These are phyloP conservation scores for Tetraselmis striata DNA, from an alignment of 139 green algal species.

Conservation along the genomic window DNA sequence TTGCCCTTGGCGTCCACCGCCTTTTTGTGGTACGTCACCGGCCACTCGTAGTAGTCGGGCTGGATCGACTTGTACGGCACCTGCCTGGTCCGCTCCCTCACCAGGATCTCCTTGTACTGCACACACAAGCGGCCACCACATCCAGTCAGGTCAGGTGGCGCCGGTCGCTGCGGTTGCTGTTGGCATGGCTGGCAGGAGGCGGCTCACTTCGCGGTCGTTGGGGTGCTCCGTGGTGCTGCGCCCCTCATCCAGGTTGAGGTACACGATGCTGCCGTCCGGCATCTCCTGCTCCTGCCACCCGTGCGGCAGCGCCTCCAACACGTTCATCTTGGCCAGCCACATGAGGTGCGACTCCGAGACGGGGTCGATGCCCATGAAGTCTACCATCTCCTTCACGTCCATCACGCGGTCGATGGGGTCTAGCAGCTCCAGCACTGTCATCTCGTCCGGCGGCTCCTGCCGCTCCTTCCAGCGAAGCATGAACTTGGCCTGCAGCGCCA, in stretches of 20 bases:
- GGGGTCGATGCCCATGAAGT: constrained; percentile 3
- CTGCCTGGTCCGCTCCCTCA: neutral
- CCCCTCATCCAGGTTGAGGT: constrained; percentile 1
- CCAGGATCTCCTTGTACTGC: neutral
- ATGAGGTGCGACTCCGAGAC: constrained; percentile 3
- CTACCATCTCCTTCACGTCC: constrained; percentile 8
- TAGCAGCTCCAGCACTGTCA: constrained; percentile 10
- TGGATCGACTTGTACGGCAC: neutral
- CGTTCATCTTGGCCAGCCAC: constrained; percentile 8
- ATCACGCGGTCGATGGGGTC: neutral
- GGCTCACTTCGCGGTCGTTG: too few species aligned
- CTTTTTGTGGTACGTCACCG: constrained; percentile 6
- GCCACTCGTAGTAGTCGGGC: constrained; percentile 8
- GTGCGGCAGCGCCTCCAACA: constrained; percentile 9
- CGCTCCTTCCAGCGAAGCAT: constrained; percentile 1
- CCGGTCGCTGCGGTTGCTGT: too few species aligned
- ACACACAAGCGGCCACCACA: too few species aligned
- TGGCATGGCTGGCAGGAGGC: too few species aligned
- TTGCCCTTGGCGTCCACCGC: constrained; percentile 1
- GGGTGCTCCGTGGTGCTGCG: constrained; percentile 4
- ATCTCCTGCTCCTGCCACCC: constrained; percentile 6
- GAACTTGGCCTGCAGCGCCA: neutral
- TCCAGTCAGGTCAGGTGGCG: too few species aligned
- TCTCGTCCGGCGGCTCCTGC: neutral
- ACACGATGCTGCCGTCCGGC: constrained; percentile 5